phyloP scores from a whole-genome alignment of 495 filamentous ascomycete species.

The Astrocystis sublimbata region DNA sequence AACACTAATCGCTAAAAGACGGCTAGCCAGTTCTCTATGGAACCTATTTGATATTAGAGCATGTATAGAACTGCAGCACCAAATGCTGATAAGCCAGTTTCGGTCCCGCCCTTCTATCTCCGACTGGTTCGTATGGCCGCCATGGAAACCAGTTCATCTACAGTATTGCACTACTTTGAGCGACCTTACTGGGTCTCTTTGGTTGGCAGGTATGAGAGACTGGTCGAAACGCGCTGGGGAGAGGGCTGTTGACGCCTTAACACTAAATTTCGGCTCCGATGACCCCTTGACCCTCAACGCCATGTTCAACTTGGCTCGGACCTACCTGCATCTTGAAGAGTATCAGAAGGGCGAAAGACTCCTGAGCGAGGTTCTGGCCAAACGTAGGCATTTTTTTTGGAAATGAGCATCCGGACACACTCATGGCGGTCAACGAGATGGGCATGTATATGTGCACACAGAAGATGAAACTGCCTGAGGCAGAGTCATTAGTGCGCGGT shows the following conservation, averaged over 20 bases:
- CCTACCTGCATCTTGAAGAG: slow-evolving; percentile 24
- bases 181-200: slow-evolving; percentile 6
- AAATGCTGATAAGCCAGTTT: slow-evolving; percentile 9
- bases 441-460: slow-evolving; percentile 25
- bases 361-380: slow-evolving; percentile 18
- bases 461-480: slow-evolving; percentile 12
- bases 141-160: slow-evolving; percentile 8
- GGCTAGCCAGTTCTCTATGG: slow-evolving; percentile 4
- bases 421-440: slow-evolving; percentile 28
- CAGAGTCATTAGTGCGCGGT: slow-evolving; percentile 26
- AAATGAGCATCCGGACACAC: slow-evolving; percentile 24
- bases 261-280: slow-evolving; percentile 17
- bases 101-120: slow-evolving; percentile 12
- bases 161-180: slow-evolving; percentile 7
- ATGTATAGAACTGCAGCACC: background rate
- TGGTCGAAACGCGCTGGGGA: slow-evolving; percentile 20
- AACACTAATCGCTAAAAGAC: background rate
- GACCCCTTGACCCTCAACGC: slow-evolving; percentile 27
- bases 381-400: slow-evolving; percentile 24
- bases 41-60: slow-evolving; percentile 7
- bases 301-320: slow-evolving; percentile 32
- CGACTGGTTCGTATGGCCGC: slow-evolving; percentile 13
- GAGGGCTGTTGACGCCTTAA: slow-evolving; percentile 22
- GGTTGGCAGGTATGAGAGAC: slow-evolving; percentile 8
- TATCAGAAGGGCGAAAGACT: slow-evolving; percentile 16